Base-by-base conservation (phyloP, 23 red algal genomes). In the Rhodosorus marinus region DNA sequence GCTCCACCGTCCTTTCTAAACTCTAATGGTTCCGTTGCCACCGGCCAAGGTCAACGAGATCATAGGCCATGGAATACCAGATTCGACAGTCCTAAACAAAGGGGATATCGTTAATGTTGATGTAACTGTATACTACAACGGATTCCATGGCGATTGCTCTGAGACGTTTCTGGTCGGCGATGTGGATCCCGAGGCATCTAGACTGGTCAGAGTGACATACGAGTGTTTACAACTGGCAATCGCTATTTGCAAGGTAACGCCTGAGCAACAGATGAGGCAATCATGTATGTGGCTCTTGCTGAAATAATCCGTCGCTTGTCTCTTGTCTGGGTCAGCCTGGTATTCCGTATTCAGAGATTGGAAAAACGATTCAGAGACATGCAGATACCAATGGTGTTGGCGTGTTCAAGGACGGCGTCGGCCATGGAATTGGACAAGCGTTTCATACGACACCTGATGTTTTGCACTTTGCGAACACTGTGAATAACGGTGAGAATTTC, bases 21-120 rank as follows among this genome's bases (percentile, higher is more conserved):
- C n/a, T n/a, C n/a, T n/a, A n/a, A n/a, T n/a, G n/a, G n/a, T n/a
- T n/a, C n/a, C n/a, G n/a, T n/a, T n/a, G n/a, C n/a, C n/a, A n/a
- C n/a, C n/a, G n/a, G n/a, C n/a, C n/a, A n/a, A n/a, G n/a, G n/a
- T 98, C 25, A 98, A 98, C 36, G 90, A 98, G 70, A 67, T 98
- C 0, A 59, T 98, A 28, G 85, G 90, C 66, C 90, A 98, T 59
- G 90, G 90, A 31, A 86, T 98, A 43, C 90, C 90, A 9, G 73
- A 85, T 34, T 47, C 41, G 11, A 72, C 61, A 1, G 64, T 62
- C 5, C 57, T 98, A 26, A 62, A 48, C 3, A 67, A 85, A 51
- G 90, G 90, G 4, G 90, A 98, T 64, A 98, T 98, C 31, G 72
- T 98, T 14, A 98, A 98, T 49, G 68, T 98, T 48, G 90, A 98